Base-by-base conservation (phyloP, 805 yeast species). In the Yarrowia alimentaria region DNA sequence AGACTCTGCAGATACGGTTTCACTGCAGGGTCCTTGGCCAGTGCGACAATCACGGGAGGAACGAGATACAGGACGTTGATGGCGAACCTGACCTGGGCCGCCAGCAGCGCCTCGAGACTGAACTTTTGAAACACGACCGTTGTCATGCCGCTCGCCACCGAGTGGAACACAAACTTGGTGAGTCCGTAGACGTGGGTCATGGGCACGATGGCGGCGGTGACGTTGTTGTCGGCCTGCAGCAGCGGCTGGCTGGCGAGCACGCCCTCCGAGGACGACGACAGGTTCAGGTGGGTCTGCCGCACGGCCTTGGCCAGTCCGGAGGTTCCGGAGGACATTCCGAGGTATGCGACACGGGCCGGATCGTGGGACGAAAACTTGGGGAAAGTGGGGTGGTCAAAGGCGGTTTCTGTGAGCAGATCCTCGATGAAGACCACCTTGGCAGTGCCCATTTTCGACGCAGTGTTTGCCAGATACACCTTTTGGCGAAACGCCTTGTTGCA, bases 261-360 rank as follows among this genome's bases (percentile, higher is more conserved):
- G 1, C 25, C 78, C 79, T 58, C 38, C 1, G 64, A 57, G 47
- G 70, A 70, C 19, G 73, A 61, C 13, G 68, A 68, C 13, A 78
- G 71, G 57, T 79, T 80, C 38, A 61, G 62, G 57, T 85, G 90
- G 24, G 79, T 74, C 55, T 83, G 69, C 17, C 80, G 78, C 18
- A 83, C 94, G 58, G 91, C 93, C 69, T 85, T 85, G 54, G 93
- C 89, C 30, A 79, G 74, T 50, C 93, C 91, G 8, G 67, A 58
- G 11, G 71, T 67, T 9, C 67, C 67, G 1, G 61, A 56, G 4
- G 66, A 64, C 51, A 64, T 61, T 56, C 65, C 59, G 55, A 58
- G 59, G 53, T 62, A 61, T 1, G 64, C 66, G 2, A 40, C 48
- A 6, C 47, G 33, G 1, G 17, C 18, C 16, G 31, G 33, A 9